A percentile compares a stretch with the other conserved stretches of the same genome.
Evolutionary conservation across 2,329 filamentous ascomycete genomes (phyloP).

Genomic region (Myriosclerotinia duriaeana): DNA sequence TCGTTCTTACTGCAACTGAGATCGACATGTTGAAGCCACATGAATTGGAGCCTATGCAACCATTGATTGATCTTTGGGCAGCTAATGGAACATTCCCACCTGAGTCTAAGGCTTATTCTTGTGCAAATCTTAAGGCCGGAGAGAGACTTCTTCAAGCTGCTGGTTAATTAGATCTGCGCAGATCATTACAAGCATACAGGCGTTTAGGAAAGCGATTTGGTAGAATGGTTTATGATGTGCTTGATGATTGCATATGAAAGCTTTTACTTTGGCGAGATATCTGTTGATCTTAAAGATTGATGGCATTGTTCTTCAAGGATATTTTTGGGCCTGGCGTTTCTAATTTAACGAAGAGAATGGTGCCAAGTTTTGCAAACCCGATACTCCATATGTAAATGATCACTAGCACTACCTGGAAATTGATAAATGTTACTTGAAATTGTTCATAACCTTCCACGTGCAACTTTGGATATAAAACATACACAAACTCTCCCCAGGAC

Average conservation of each 20-base stretch:
- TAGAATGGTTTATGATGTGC: constrained; percentile 20
- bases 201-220: constrained; percentile 23
- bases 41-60: constrained; percentile 94
- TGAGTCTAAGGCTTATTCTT: constrained; percentile 67
- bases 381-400: constrained; percentile 4
- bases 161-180: constrained; percentile 23
- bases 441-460: not conserved
- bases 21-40: constrained; percentile 82
- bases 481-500: not conserved
- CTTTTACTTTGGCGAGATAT: constrained; percentile 14
- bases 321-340: constrained; percentile 21
- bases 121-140: constrained; percentile 61
- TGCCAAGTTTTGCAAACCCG: constrained; percentile 6
- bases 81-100: constrained; percentile 83
- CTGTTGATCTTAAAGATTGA: constrained; percentile 4
- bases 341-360: constrained; percentile 15
- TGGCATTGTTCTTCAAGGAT: constrained; percentile 17
- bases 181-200: constrained; percentile 22
- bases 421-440: constrained; percentile 1
- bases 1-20: constrained; percentile 75
- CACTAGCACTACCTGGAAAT: constrained; percentile 15
- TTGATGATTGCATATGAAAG: constrained; percentile 24
- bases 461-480: not conserved
- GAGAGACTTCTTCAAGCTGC: constrained; percentile 51
- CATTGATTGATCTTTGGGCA: constrained; percentile 87